phyloP scores from a whole-genome alignment of 2,329 filamentous ascomycete species.

The Pseudogymnoascus pannorum region DNA sequence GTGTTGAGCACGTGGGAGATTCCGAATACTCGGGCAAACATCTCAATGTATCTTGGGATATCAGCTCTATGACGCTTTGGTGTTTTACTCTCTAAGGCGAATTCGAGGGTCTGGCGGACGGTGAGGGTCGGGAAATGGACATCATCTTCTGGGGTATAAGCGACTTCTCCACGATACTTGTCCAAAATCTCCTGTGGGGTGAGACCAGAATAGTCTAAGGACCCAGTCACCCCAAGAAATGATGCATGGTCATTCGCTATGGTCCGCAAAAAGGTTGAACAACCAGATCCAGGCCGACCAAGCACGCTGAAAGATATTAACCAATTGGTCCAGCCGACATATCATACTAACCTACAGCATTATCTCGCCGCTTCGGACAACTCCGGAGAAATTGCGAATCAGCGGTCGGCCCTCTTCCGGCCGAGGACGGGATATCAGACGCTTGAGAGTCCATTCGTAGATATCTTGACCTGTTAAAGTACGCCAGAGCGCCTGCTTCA shows the following conservation, averaged over 20 bases:
- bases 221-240: slow-evolving; percentile 41
- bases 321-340: not conserved
- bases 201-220: not conserved
- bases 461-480: slow-evolving; percentile 5
- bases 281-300: slow-evolving; percentile 61
- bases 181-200: slow-evolving; percentile 44
- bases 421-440: not conserved
- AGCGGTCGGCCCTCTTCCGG: not conserved
- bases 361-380: slow-evolving; percentile 6
- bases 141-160: slow-evolving; percentile 47
- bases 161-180: slow-evolving; percentile 53
- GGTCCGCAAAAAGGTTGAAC: slow-evolving; percentile 63
- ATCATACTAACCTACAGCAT: not conserved
- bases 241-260: slow-evolving; percentile 57
- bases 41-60: slow-evolving; percentile 25
- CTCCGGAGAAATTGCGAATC: slow-evolving; percentile 2
- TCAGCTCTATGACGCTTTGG: slow-evolving; percentile 49
- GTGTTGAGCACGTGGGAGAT: slow-evolving; percentile 48
- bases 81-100: slow-evolving; percentile 50
- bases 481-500: not conserved
- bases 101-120: slow-evolving; percentile 45
- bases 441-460: slow-evolving; percentile 7
- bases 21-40: slow-evolving; percentile 25
- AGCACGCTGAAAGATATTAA: slow-evolving; percentile 38
- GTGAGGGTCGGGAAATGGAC: slow-evolving; percentile 44